Base-by-base conservation (phyloP, 805 yeast genomes). In the Candida sithepensis region DNA sequence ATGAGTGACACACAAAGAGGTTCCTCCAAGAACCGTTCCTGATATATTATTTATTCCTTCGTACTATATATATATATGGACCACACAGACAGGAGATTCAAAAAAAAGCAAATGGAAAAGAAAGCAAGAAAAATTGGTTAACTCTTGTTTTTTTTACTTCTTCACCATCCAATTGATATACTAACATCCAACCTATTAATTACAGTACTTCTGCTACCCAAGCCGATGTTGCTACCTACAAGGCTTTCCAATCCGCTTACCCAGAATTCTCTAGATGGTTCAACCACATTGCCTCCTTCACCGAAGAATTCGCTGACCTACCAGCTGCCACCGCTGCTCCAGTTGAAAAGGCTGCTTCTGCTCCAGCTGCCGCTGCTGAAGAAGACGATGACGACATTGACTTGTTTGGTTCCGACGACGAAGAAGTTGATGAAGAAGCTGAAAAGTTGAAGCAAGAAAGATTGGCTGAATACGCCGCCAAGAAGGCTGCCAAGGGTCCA, bases 251-350 rank as follows among this genome's bases (percentile, higher is more conserved):
- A 79, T 68, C 79, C 66, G 74, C 85, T 74, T 92, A 75, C 88
- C 97, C 97, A 73, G 84, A 87, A 74, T 90, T 90, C 70, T 76
- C 96, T 70, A 91, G 98, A 82, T 94, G 97, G 97, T 89, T 86
- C 82, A 88, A 88, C 85, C 97, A 92, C 87, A 86, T 92, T 69
- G 94, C 96, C 72, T 84, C 97, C 54, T 87, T 82, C 82, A 78
- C 90, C 60, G 89, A 80, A 65, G 96, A 89, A 73, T 89, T 89
- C 68, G 81, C 75, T 57, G 65, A 84, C 55, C 78, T 86, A 69
- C 95, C 96, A 74, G 89, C 92, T 63, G 95, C 84, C 61, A 68
- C 73, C 50, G 85, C 77, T 52, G 81, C 85, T 65, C 77, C 79
- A 60, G 64, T 12, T 12, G 36, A 12, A 13, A 32, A 32, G 18